Base-by-base conservation (phyloP, 2,329 filamentous ascomycete species). In the Aspergillus texensis region DNA sequence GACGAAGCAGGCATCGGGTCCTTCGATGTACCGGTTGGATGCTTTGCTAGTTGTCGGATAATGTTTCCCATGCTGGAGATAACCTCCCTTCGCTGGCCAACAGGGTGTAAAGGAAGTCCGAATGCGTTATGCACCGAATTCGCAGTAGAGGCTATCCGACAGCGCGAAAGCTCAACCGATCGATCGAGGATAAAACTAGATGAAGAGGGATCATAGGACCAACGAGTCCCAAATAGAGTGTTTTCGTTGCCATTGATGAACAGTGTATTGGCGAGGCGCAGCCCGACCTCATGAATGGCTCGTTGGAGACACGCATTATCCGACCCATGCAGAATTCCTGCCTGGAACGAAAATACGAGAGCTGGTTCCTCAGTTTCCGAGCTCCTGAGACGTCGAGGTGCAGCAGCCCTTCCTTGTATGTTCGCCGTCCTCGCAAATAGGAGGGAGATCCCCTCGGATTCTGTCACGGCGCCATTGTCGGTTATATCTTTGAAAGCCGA, bases 61-160 rank as follows among this genome's bases (percentile, higher is more conserved):
- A 81, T 79, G 53, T 81, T 81, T 12, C 79, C 79, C 78, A 81
- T 80, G 61, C 79, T 77, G 11, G 76, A 72, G 19, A 78, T 70
- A 16, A 80, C 78, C 48, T 68, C 75, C 55, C 78, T 74, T 55
- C 78, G 73, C 60, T 73, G 67, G 8, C 75, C 75, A 24, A 81
- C 73, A 9, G 77, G 77, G 48, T 75, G 62, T 28, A 81, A 66
- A 6, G 79, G 78, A 39, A 80, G 65, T 6, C 65, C 57, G 48
- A 77, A 62, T 9, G 64, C 64, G n/a, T 69, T 66, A 55, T 60
- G 57, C 9, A 73, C 54, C 36, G 64, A 56, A 6, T 61, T 62
- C 2, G 65, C 61, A 9, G 58, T 45, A 41, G 71, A 66, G 16
- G 63, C 67, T 21, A 80, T 61, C 26, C 66, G 64, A 58, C 78